These are phyloP conservation scores for Mucuna pruriens DNA, from an alignment of 306 rosid species.

Conservation along the genomic window DNA sequence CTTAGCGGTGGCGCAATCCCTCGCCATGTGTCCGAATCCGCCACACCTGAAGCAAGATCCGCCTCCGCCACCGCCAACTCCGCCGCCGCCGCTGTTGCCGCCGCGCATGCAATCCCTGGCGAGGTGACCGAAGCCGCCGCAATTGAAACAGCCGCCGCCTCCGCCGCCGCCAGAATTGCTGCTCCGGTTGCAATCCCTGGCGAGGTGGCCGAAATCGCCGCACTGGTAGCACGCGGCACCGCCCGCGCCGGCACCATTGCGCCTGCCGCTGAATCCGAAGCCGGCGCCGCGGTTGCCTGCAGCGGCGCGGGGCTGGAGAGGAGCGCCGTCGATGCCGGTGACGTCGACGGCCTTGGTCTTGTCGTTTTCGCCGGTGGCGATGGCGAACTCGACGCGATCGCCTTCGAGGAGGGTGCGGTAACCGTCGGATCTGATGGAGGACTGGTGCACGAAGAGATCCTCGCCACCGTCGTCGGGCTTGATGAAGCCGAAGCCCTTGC, in stretches of 20 bases:
- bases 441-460: conserved; percentile 89
- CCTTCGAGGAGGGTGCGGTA: conserved; percentile 70
- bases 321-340: conserved; percentile 65
- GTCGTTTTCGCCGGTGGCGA: conserved; percentile 64
- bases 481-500: conserved; percentile 88
- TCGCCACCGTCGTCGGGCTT: conserved; percentile 77
- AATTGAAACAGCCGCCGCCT: conserved; percentile 58
- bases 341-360: conserved; percentile 85
- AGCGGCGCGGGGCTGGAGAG: conserved; percentile 47
- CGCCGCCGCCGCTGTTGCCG: conserved; percentile 38
- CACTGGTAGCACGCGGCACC: conserved; percentile 70
- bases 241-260: conserved; percentile 45
- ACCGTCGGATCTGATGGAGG: conserved; percentile 86
- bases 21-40: conserved; percentile 63
- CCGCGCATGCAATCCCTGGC: conserved; percentile 74
- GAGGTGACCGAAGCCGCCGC: conserved; percentile 75
- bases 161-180: conserved; percentile 41
- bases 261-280: conserved; percentile 42
- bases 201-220: conserved; percentile 74
- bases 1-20: conserved; percentile 54
- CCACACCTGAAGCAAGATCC: conserved; percentile 66
- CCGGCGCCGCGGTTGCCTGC: neutral
- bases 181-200: conserved; percentile 64
- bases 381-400: conserved; percentile 71
- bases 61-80: conserved; percentile 36